Evolutionary conservation across 805 yeast genomes (phyloP).

Genomic region (Tetrapisispora pingtungensis): DNA sequence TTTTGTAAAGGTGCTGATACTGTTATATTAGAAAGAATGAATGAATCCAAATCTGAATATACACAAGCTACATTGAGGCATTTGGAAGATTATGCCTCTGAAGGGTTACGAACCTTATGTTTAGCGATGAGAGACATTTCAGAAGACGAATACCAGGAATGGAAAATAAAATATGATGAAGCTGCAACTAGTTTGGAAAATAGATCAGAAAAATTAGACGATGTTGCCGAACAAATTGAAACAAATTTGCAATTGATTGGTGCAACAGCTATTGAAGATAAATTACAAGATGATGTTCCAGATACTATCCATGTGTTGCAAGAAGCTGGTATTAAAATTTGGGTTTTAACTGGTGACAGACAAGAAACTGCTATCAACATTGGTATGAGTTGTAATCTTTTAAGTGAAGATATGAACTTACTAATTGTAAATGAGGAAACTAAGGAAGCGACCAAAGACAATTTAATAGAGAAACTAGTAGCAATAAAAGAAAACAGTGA

Average conservation of each 20-base stretch:
- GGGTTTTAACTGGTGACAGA: conserved; percentile 98
- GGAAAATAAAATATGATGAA: conserved; percentile 57
- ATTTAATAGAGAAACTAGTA: conserved; percentile 61
- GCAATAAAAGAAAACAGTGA: conserved; percentile 62
- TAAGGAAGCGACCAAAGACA: conserved; percentile 63
- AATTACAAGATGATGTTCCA: conserved; percentile 96
- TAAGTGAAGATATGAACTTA: conserved; percentile 93
- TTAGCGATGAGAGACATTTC: conserved; percentile 75
- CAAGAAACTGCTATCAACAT: conserved; percentile 98
- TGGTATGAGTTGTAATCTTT: conserved; percentile 92
- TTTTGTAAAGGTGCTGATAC: conserved; percentile 98
- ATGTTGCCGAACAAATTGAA: conserved; percentile 84
- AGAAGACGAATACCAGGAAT: conserved; percentile 62
- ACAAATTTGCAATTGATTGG: conserved; percentile 71
- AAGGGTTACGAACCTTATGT: conserved; percentile 91
- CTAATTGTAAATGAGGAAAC: conserved; percentile 80
- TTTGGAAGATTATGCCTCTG: conserved; percentile 92
- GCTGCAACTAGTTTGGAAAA: conserved; percentile 77
- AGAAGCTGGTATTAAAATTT: conserved; percentile 91
- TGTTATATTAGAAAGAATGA: conserved; percentile 79
- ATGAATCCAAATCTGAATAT: conserved; percentile 59
- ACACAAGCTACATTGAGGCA: conserved; percentile 76
- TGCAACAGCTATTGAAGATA: conserved; percentile 97
- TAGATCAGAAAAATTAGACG: conserved; percentile 69
- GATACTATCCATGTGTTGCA: conserved; percentile 93